Evolutionary conservation across 352 stramenopile species (phyloP).

Genomic region (Phytophthora megakarya): DNA sequence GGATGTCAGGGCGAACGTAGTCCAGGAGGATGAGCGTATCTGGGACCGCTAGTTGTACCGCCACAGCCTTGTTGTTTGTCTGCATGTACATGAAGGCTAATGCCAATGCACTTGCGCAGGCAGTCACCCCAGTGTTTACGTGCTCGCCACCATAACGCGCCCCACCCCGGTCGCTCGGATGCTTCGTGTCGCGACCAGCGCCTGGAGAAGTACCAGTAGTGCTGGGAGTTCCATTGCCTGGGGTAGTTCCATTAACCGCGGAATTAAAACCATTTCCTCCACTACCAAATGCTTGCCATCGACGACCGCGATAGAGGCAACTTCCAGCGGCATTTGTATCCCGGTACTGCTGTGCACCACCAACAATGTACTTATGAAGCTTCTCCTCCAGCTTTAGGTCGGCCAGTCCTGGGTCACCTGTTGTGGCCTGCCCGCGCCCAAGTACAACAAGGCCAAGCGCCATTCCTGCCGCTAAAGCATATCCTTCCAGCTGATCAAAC

Average conservation of each 20-base stretch:
- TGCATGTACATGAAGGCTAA: constrained; percentile 97
- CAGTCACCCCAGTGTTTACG: constrained; percentile 96
- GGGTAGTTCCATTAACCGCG: constrained; percentile 20
- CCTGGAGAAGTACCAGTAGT: constrained; percentile 25
- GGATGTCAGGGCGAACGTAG: constrained; percentile 95
- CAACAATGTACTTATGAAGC: constrained; percentile 95
- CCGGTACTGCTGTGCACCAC: constrained; percentile 62
- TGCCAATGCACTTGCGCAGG: constrained; percentile 91
- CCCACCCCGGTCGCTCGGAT: constrained; percentile 31
- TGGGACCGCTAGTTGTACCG: constrained; percentile 89
- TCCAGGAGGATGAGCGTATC: constrained; percentile 96
- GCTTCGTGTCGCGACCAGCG: constrained; percentile 72
- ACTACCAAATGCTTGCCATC: constrained; percentile 63
- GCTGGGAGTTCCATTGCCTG: constrained; percentile 31
- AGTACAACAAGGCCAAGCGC: constrained; percentile 97
- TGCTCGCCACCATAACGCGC: constrained; percentile 65
- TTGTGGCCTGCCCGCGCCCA: constrained; percentile 65
- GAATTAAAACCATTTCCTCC: constrained; percentile 24
- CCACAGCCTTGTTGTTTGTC: constrained; percentile 88
- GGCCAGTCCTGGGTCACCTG: constrained; percentile 87
- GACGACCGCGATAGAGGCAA: constrained; percentile 73
- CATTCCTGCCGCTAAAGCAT: constrained; percentile 91
- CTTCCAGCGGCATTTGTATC: constrained; percentile 53
- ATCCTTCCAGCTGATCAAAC: constrained; percentile 94
- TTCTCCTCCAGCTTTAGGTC: constrained; percentile 97